Evolutionary conservation across 2,329 filamentous ascomycete species (phyloP).

Genomic region (Aspergillus puulaauensis): DNA sequence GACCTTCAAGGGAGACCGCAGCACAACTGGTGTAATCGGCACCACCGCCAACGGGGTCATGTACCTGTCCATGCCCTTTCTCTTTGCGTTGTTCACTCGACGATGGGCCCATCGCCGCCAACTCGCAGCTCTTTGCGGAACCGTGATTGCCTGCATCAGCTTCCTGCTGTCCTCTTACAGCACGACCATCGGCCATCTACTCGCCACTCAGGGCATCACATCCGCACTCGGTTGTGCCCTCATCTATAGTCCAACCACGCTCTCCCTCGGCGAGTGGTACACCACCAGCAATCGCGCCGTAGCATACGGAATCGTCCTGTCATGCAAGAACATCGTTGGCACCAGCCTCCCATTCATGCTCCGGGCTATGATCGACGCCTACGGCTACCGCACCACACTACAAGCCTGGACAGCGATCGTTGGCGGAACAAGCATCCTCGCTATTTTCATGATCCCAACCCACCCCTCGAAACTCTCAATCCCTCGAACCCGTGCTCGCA

Average conservation of each 20-base stretch:
- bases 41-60: constrained; percentile 10
- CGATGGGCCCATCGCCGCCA: constrained; percentile 6
- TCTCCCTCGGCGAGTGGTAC: constrained; percentile 9
- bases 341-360: constrained; percentile 5
- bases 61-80: constrained; percentile 9
- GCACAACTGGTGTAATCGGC: constrained; percentile 3
- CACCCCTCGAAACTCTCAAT: not conserved
- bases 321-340: constrained; percentile 9
- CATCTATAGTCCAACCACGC: constrained; percentile 5
- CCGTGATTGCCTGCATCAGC: constrained; percentile 3
- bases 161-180: constrained; percentile 6
- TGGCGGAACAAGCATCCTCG: constrained; percentile 3
- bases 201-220: constrained; percentile 3
- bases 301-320: constrained; percentile 4
- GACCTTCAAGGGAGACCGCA: constrained; percentile 7
- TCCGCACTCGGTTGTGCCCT: constrained; percentile 3
- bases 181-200: not conserved
- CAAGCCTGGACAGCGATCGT: constrained; percentile 5
- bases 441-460: constrained; percentile 1
- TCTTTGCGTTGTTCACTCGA: constrained; percentile 7
- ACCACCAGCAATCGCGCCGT: constrained; percentile 1
- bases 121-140: not conserved
- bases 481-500: not conserved
- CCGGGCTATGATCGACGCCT: constrained; percentile 2
- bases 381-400: constrained; percentile 1